Conservation (phyloP, 352 stramenopile species). For the Phytophthora capsici region DNA sequence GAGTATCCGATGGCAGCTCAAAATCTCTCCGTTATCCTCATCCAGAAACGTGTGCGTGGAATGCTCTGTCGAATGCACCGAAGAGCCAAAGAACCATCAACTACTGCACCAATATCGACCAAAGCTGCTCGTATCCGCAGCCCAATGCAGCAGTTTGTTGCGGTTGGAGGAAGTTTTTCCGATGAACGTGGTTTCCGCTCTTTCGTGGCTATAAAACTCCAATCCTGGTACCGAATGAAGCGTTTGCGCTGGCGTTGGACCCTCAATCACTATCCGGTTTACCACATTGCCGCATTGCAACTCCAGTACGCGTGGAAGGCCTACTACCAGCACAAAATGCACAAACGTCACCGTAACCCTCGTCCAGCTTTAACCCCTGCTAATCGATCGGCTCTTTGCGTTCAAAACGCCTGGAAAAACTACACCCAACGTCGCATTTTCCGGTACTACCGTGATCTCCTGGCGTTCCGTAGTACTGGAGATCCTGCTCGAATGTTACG, state of each 20-base stretch:
- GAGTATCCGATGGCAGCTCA: slow-evolving; percentile 85
- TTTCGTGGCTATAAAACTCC: slow-evolving; percentile 66
- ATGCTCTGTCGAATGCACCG: slow-evolving; percentile 58
- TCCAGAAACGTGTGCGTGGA: slow-evolving; percentile 74
- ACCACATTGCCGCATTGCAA: slow-evolving; percentile 88
- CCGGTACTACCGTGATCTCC: slow-evolving; percentile 79
- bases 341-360: slow-evolving; percentile 19
- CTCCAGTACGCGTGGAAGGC: slow-evolving; percentile 80
- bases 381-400: slow-evolving; percentile 45
- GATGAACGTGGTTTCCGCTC: slow-evolving; percentile 63
- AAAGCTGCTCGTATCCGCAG: slow-evolving; percentile 25
- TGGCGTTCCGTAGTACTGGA: slow-evolving; percentile 79
- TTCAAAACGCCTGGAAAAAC: slow-evolving; percentile 76
- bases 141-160: slow-evolving; percentile 82
- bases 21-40: slow-evolving; percentile 77
- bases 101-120: not conserved
- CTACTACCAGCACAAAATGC: slow-evolving; percentile 51
- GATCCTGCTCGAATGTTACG: slow-evolving; percentile 83
- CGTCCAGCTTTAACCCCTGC: slow-evolving; percentile 36
- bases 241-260: slow-evolving; percentile 47
- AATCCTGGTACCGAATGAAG: slow-evolving; percentile 79
- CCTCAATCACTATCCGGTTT: slow-evolving; percentile 69
- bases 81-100: not conserved
- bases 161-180: slow-evolving; percentile 49
- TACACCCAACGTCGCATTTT: slow-evolving; percentile 84